Conservation (phyloP, 495 filamentous ascomycete species). For the Neurospora discreta region DNA sequence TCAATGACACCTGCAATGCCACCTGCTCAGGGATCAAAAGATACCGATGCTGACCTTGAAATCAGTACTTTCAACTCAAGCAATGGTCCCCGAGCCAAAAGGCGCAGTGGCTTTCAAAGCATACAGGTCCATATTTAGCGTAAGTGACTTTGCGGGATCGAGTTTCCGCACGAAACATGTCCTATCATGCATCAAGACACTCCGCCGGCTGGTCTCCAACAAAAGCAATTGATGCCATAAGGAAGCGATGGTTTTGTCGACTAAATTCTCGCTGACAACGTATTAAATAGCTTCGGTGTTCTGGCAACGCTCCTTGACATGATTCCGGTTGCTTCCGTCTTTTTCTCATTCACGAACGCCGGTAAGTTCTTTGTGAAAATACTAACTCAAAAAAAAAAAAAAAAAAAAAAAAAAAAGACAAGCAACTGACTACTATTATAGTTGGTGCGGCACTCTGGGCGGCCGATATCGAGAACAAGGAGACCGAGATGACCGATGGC, state of each 20-base stretch:
- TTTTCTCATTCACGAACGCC: constrained; percentile 84
- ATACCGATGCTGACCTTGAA: constrained; percentile 2
- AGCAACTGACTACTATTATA: constrained; percentile 16
- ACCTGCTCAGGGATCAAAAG: background rate
- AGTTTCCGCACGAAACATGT: background rate
- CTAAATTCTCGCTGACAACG: constrained; percentile 1
- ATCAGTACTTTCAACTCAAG: constrained; percentile 80
- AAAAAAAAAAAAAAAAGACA: too few species aligned
- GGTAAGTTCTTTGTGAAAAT: too few species aligned
- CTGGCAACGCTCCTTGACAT: constrained; percentile 70
- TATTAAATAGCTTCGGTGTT: constrained; percentile 61
- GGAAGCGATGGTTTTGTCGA: background rate
- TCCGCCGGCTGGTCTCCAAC: background rate
- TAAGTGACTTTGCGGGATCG: constrained; percentile 30
- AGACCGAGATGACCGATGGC: constrained; percentile 31
- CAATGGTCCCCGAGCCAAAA: constrained; percentile 52
- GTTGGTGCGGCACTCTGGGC: constrained; percentile 91
- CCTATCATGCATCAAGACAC: background rate
- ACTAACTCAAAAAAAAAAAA: too few species aligned
- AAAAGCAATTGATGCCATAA: background rate
- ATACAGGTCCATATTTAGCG: constrained; percentile 62
- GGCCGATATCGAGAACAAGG: constrained; percentile 69
- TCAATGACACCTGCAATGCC: background rate
- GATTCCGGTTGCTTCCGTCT: constrained; percentile 68
- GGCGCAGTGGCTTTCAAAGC: constrained; percentile 52